phyloP scores from a whole-genome alignment of 2,329 filamentous ascomycete genomes.

The Fusarium continuum region DNA sequence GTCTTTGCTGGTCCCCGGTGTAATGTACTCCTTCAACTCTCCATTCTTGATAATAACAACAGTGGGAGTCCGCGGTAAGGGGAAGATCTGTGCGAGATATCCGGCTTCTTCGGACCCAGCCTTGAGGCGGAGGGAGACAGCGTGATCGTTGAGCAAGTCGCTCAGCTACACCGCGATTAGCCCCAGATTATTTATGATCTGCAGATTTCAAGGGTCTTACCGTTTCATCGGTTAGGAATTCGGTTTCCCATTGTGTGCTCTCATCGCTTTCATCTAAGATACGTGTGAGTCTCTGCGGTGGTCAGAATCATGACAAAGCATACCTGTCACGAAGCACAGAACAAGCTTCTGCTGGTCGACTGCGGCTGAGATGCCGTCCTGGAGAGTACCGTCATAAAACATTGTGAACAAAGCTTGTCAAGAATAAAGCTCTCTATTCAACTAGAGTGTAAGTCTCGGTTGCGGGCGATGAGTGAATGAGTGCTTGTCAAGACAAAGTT shows the following conservation, averaged over 20 bases:
- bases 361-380: slow-evolving; percentile 81
- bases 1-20: slow-evolving; percentile 68
- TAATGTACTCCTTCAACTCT: slow-evolving; percentile 79
- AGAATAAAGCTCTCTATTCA: too few species aligned
- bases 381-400: slow-evolving; percentile 84
- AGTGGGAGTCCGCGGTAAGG: slow-evolving; percentile 79
- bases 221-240: slow-evolving; percentile 67
- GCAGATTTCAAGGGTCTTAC: slow-evolving; percentile 51
- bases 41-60: slow-evolving; percentile 84
- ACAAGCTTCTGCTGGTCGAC: slow-evolving; percentile 80
- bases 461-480: not conserved
- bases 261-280: slow-evolving; percentile 62
- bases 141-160: slow-evolving; percentile 65
- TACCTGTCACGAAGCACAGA: slow-evolving; percentile 85
- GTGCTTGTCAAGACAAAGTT: not conserved
- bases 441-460: too few species aligned
- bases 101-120: slow-evolving; percentile 82
- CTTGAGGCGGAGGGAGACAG: slow-evolving; percentile 74
- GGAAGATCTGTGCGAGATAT: slow-evolving; percentile 84
- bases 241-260: slow-evolving; percentile 76
- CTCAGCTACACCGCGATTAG: slow-evolving; percentile 57
- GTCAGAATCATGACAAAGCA: slow-evolving; percentile 35
- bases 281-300: slow-evolving; percentile 24
- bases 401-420: slow-evolving; percentile 54
- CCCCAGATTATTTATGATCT: not conserved